phyloP scores from a whole-genome alignment of 2,329 filamentous ascomycete species.

The Monilinia fructicola region DNA sequence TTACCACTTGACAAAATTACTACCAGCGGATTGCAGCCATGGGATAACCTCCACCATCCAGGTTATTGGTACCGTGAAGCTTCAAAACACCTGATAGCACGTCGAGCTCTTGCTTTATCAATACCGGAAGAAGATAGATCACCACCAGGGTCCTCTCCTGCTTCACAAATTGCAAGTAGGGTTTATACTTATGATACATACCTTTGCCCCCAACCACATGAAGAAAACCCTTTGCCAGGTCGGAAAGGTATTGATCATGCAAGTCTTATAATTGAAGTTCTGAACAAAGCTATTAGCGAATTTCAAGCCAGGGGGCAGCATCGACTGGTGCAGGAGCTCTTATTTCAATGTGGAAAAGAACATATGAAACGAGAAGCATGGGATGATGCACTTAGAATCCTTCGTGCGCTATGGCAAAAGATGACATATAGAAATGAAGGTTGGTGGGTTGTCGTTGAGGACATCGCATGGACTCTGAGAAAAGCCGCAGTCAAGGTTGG shows the following conservation, averaged over 20 bases:
- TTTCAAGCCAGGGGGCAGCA: conserved; percentile 55
- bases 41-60: conserved; percentile 63
- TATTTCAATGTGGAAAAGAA: conserved; percentile 57
- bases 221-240: conserved; percentile 56
- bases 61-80: conserved; percentile 67
- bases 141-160: conserved; percentile 50
- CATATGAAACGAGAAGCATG: conserved; percentile 52
- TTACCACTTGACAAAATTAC: conserved; percentile 59
- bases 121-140: conserved; percentile 61
- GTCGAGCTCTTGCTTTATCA: conserved; percentile 53
- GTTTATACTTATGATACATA: conserved; percentile 64
- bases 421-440: conserved; percentile 57
- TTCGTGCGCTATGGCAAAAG: conserved; percentile 59
- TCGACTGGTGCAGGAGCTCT: conserved; percentile 55
- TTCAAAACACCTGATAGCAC: conserved; percentile 54
- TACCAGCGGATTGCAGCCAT: conserved; percentile 55
- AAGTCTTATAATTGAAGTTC: conserved; percentile 53
- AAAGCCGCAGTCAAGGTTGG: conserved; percentile 54
- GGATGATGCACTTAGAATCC: conserved; percentile 53
- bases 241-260: conserved; percentile 54
- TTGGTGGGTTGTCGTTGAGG: conserved; percentile 60
- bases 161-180: conserved; percentile 50
- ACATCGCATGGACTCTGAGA: conserved; percentile 61
- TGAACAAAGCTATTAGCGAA: conserved; percentile 53
- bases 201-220: conserved; percentile 62